Evolutionary conservation across 371 early-diverging fungal species (phyloP), one percentile per base, ranked within the genome.

Genomic region (Haplosporangium sp.): DNA sequence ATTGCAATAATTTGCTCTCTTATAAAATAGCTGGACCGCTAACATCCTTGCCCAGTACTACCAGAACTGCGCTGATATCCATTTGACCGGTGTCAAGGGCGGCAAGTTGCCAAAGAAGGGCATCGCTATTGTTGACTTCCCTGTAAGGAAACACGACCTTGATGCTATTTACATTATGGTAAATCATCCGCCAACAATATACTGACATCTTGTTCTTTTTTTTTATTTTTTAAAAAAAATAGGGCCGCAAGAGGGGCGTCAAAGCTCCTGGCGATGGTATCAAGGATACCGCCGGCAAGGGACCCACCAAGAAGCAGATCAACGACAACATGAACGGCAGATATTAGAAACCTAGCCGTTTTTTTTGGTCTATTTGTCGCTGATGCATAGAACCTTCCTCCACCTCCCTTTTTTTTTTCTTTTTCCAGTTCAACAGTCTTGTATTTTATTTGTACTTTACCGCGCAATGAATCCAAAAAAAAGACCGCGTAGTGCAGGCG

Each of bases 11-110:
- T n/a, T n/a, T n/a, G 7, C 13, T 2, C 45, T 48, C 36, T 40
- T 40, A 21, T 43, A 18, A 12, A 47, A 13, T 45, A 71, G 87
- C 16, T 93, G 91, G 91, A 91, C 90, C 58, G 88, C 89, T 45
- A 70, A 81, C n/a, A 90, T 87, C n/a, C 82, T 88, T 62, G 87
- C 90, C 41, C 92, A 92, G 80, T 92, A 84, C 59, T 93, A 94
- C 85, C 84, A 84, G 83, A 89, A 89, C 84, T 93, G 93, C 68
- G 88, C 88, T n/a, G 93, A 93, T 59, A 83, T 92, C 47, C 52
- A 36, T n/a, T 23, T 79, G 40, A 40, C 46, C 6, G 66, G 69
- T 54, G 59, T 40, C 66, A 69, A 68, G 61, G 48, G 52, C 14
- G 71, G 62, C 60, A 59, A 59, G 62, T 48, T 57, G 55, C 69